Base-by-base conservation (phyloP, 805 yeast genomes). In the Candida xiaguanensis region DNA sequence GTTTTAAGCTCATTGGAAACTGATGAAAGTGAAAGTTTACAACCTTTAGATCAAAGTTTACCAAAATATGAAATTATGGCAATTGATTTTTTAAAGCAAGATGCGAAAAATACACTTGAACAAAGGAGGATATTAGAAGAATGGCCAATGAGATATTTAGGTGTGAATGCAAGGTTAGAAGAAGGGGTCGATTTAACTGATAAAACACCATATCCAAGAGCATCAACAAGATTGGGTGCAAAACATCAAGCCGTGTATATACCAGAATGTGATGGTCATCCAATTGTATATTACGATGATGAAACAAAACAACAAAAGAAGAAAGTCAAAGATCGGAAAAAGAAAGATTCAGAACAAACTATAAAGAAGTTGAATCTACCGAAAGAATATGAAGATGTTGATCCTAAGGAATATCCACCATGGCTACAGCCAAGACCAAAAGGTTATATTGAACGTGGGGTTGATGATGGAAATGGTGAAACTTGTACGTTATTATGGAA, bases 391-490 rank as follows among this genome's bases (percentile, higher is more conserved):
- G 51, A 61, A 43, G 64, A 67, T 36, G 39, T 52, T 0, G 58
- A 63, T 14, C 69, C 72, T 0, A 63, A 62, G 34, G 78, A 78
- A 0, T 77, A 67, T 40, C 90, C 90, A 0, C 73, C 72, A 0
- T 87, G 95, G 95, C 61, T 86, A 22, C 90, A 83, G 53, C 84
- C 82, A 3, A 65, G 82, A 43, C 95, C 95, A 0, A 68, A 71
- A 36, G 95, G 95, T 0, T 88, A 86, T 56, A 64, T 85, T 5
- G 95, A 88, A 51, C 72, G 98, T 51, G 97, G 97, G 1, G 79
- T 76, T 3, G 85, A 81, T 50, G 78, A 74, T 15, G 72, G 72
- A 1, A 59, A 51, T 15, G 72, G 65, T 0, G 55, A 66, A n/a
- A 79, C 88, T 0, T 66, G 72, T 16, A 74, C 80, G 0, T 59